A percentile compares a stretch with the other conserved stretches of the same genome.
Conservation (phyloP, 2,329 filamentous ascomycete species). For the Colletotrichum navitas region DNA sequence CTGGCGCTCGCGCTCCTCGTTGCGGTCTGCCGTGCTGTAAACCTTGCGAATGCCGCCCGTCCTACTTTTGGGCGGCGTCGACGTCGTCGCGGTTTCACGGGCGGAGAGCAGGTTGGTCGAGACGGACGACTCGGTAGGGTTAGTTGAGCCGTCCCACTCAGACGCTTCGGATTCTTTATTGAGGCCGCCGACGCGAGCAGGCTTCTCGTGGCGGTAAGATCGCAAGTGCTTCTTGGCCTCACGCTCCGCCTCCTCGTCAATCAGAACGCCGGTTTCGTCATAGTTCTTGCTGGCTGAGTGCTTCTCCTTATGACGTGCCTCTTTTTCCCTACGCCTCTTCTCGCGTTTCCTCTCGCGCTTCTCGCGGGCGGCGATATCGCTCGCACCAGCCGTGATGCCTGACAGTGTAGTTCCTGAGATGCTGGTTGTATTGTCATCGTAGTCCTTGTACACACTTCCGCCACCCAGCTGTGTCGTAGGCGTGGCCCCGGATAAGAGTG, state of each 20-base stretch:
- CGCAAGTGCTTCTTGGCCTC: slow-evolving; percentile 77
- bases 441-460: slow-evolving; percentile 84
- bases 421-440: slow-evolving; percentile 64
- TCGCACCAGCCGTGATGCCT: slow-evolving; percentile 70
- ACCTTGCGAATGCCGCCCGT: slow-evolving; percentile 70
- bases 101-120: slow-evolving; percentile 72
- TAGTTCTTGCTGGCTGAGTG: slow-evolving; percentile 46
- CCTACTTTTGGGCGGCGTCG: slow-evolving; percentile 61
- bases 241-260: slow-evolving; percentile 74
- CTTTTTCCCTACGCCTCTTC: slow-evolving; percentile 57
- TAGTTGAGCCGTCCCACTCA: slow-evolving; percentile 80
- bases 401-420: slow-evolving; percentile 63
- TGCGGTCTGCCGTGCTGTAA: slow-evolving; percentile 70
- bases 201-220: slow-evolving; percentile 86
- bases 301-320: slow-evolving; percentile 51
- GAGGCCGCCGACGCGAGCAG: slow-evolving; percentile 88
- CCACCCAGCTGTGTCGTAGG: slow-evolving; percentile 87
- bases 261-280: slow-evolving; percentile 63
- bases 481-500: slow-evolving; percentile 84
- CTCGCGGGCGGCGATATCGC: slow-evolving; percentile 68
- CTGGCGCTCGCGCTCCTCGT: slow-evolving; percentile 64
- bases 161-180: slow-evolving; percentile 86
- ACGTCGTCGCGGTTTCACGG: slow-evolving; percentile 68
- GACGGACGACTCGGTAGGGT: slow-evolving; percentile 75
- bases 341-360: slow-evolving; percentile 67